Evolutionary conservation across 1,139 yeast species (phyloP), one percentile per base, ranked within the genome.

Genomic region (Kodamaea suecica): DNA sequence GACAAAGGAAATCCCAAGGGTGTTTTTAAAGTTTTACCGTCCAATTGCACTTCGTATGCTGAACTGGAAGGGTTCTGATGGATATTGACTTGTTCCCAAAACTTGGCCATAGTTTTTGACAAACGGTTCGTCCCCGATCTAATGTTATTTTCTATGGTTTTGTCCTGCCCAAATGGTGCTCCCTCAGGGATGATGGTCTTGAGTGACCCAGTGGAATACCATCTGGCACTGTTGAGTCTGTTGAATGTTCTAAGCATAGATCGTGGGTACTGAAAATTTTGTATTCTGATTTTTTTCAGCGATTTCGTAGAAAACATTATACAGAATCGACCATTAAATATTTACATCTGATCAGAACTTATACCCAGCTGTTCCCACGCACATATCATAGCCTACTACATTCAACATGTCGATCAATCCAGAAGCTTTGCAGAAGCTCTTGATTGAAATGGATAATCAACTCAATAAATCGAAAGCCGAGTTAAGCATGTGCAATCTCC

Each of bases 61-160:
- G 54, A 52, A 4, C 57, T 52, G 4, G 53, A 47, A 2, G 52
- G 49, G 37, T 61, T 51, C 44, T 44, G 52, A 17, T 59, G 48
- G 10, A 84, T 66, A 17, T 70, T 72, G 7, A 87, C 95, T 38
- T 79, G 75, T 40, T 84, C 86, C 97, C 97, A 92, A 56, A 92
- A 90, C 57, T 80, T 80, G 34, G 77, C 70, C 36, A 84, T 61
- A 0, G 95, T 82, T 54, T 80, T 81, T 34, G 84, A 76, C 37
- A 84, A 64, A 47, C 84, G 67, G 55, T 84, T 85, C 4, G 95
- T 76, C 48, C 84, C 88, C 0, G 85, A 63, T 36, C 59, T 55
- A 27, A 66, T 48, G 48, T 80, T 81, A 39, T 70, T 63, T 45
- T 79, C 84, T 7, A 73, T 50, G 3, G 80, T 60, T 28, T 57